These are phyloP conservation scores for Serendipita sp. DNA, from an alignment of 768 basidiomycete species.

Conservation along the genomic window DNA sequence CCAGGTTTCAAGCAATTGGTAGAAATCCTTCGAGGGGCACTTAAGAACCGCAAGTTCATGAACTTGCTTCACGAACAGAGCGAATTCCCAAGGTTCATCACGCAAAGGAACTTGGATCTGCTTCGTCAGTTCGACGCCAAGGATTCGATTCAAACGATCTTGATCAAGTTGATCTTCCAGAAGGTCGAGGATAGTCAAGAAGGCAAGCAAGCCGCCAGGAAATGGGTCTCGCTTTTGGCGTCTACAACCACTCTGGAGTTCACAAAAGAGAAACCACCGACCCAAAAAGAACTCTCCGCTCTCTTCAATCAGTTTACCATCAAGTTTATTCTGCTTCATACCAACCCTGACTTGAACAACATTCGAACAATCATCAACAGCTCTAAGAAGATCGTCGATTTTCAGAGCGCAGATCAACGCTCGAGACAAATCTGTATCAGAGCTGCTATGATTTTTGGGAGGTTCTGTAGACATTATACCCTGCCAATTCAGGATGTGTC, in stretches of 20 bases:
- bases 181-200: neutral
- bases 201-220: neutral
- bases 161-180: neutral
- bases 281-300: conserved; percentile 1
- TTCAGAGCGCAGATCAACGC: neutral
- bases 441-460: neutral
- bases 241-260: neutral
- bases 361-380: neutral
- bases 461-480: neutral
- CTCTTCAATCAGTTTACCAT: conserved; percentile 5
- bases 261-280: neutral
- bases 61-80: conserved; percentile 3
- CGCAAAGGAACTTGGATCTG: neutral
- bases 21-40: neutral
- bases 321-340: neutral
- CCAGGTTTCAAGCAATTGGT: neutral
- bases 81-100: conserved; percentile 4
- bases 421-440: neutral
- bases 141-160: conserved; percentile 4
- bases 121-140: neutral
- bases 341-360: neutral
- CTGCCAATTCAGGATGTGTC: neutral
- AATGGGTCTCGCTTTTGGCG: neutral
- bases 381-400: neutral
- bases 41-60: neutral